Conservation (phyloP, 257 asterid genomes). For the Nicotiana tabacum region DNA sequence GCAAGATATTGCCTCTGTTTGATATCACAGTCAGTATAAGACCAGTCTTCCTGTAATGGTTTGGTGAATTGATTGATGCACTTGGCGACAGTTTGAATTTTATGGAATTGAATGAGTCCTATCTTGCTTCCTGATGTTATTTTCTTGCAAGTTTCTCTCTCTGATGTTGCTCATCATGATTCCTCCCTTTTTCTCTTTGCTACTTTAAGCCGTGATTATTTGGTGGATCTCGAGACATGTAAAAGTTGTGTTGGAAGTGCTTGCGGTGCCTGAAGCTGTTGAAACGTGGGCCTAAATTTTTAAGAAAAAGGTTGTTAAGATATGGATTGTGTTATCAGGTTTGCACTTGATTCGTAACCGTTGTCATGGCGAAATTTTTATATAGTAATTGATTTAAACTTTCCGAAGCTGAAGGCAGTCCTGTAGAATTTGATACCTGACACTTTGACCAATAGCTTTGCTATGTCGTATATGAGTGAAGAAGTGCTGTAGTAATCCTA, state of each 20-base stretch:
- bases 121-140: background rate
- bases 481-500: background rate
- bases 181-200: background rate
- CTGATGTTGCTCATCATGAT: background rate
- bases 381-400: background rate
- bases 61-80: constrained; percentile 6
- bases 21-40: background rate
- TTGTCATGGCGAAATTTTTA: background rate
- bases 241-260: background rate
- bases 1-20: background rate
- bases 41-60: background rate
- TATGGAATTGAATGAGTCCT: background rate
- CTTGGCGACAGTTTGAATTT: background rate
- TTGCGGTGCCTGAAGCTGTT: background rate
- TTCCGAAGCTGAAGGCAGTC: background rate
- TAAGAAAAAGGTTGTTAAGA: background rate
- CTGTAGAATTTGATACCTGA: background rate
- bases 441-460: background rate
- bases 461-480: background rate
- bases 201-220: background rate
- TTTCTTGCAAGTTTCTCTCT: background rate
- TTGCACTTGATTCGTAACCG: background rate
- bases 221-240: background rate
- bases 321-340: background rate
- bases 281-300: background rate